Base-by-base conservation (phyloP, 148 eudicot genomes). In the Diospyros kaki region DNA sequence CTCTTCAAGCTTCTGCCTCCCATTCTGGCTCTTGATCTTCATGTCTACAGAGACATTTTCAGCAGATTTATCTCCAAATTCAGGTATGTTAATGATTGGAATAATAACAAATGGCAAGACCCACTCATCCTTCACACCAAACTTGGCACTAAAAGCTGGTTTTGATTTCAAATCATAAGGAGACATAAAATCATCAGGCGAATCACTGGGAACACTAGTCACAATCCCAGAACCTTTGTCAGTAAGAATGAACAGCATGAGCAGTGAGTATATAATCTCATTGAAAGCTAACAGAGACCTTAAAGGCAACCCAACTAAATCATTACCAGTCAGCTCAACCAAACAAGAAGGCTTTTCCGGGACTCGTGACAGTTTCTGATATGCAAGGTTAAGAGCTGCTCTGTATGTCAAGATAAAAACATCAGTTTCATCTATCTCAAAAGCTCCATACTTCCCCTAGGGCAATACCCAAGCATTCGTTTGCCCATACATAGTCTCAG, bases 141-240 rank as follows among this genome's bases (percentile, higher is more conserved):
- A 88, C 77, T 88, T 90, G 10, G 82, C 90, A 72, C 92, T 75
- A 39, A 87, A 83, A 66, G 88, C 89, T 46, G 87, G 88, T 65
- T 91, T 91, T 72, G 84, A 78, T 80, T 91, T 87, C 74, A 91
- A 79, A 76, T 87, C 92, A 51, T 84, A 86, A 76, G 88, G 71
- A 41, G 92, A 88, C 85, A 87, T 85, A 68, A 84, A 90, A 74
- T 90, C 96, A 84, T 90, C 96, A 43, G 92, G 96, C 12, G 96
- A 85, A 77, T 90, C 96, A 81, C 96, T 88, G 63, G 96, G 96
- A 42, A 88, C 96, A 77, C 96, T 88, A 17, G 96, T 90, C 64
- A 90, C 96, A 58, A 88, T 83, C 43, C 96, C 96, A 56, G 96
- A 88, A 73, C 96, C 96, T 77, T 90, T 90, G 70, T 90, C 92